These are phyloP conservation scores for Blepharisma undulans DNA, from an alignment of 169 alveolate species.

Conservation along the genomic window DNA sequence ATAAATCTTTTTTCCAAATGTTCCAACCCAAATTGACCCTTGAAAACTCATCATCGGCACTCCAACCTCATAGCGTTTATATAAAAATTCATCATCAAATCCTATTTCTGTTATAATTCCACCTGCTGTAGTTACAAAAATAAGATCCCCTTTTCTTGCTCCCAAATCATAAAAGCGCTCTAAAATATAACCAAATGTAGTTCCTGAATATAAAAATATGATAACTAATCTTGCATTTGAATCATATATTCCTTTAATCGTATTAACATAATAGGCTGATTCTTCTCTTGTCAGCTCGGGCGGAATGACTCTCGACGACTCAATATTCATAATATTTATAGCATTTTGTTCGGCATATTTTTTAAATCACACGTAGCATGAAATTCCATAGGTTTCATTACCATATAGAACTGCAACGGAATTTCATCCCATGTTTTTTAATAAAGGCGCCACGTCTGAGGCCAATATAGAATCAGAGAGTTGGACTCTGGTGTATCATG, in stretches of 20 bases:
- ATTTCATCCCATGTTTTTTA: background rate
- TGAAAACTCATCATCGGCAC: background rate
- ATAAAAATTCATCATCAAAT: background rate
- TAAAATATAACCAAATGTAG: background rate
- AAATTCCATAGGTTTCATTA: background rate
- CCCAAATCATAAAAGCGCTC: conserved; percentile 42
- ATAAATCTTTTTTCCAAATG: background rate
- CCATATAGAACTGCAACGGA: background rate
- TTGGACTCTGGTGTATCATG: background rate
- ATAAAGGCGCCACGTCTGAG: background rate
- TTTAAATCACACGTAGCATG: background rate
- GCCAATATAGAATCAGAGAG: background rate
- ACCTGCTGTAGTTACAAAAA: background rate
- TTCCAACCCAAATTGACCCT: background rate
- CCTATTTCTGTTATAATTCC: background rate
- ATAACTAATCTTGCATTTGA: background rate
- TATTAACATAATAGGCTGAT: background rate
- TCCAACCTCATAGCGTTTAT: background rate
- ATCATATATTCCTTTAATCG: background rate
- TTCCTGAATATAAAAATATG: background rate
- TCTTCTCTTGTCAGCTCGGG: background rate
- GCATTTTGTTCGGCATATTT: background rate
- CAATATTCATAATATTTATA: background rate
- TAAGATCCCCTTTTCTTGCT: background rate
- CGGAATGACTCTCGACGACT: background rate